These are phyloP conservation scores for Microbotryum saponariae DNA, from an alignment of 1,284 basidiomycete genomes.

Conservation along the genomic window DNA sequence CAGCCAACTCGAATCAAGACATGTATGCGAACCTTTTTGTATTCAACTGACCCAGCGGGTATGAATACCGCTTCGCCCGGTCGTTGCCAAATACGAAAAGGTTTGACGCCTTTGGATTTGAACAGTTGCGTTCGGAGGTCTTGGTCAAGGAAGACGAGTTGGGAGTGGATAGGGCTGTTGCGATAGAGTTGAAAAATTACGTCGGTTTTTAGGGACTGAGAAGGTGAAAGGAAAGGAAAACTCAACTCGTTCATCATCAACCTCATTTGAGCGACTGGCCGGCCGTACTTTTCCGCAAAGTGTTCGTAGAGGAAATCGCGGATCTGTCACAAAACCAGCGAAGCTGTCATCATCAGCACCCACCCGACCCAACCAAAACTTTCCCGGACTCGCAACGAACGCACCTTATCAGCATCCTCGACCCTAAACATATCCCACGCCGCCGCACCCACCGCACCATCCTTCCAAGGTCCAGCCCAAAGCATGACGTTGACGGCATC, in stretches of 20 bases:
- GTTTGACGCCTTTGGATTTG: slow-evolving; percentile 60
- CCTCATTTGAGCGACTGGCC: slow-evolving; percentile 12
- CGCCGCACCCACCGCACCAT: slow-evolving; percentile 67
- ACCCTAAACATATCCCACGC: slow-evolving; percentile 87
- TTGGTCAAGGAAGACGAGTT: slow-evolving; percentile 75
- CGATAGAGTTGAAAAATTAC: not conserved
- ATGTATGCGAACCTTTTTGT: no score
- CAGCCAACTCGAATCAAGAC: no score
- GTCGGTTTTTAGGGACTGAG: not conserved
- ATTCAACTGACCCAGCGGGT: slow-evolving; percentile 85
- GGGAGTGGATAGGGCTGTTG: slow-evolving; percentile 74
- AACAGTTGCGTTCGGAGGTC: slow-evolving; percentile 60
- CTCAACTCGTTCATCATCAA: slow-evolving; percentile 26
- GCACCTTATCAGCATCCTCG: slow-evolving; percentile 60
- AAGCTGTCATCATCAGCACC: not conserved
- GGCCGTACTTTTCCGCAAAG: slow-evolving; percentile 36
- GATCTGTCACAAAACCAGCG: slow-evolving; percentile 42
- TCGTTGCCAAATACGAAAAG: slow-evolving; percentile 76
- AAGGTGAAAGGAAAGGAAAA: not conserved
- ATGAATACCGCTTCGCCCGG: slow-evolving; percentile 93
- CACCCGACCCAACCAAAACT: slow-evolving; percentile 7
- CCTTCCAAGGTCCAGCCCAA: slow-evolving; percentile 54
- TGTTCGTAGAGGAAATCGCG: slow-evolving; percentile 58
- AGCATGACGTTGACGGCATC: slow-evolving; percentile 82
- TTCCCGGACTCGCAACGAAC: not conserved